A percentile compares a stretch with the other conserved stretches of the same genome.
These are phyloP conservation scores for Sporothrix dimorphospora DNA, from an alignment of 2,329 filamentous ascomycete genomes.

Conservation along the genomic window DNA sequence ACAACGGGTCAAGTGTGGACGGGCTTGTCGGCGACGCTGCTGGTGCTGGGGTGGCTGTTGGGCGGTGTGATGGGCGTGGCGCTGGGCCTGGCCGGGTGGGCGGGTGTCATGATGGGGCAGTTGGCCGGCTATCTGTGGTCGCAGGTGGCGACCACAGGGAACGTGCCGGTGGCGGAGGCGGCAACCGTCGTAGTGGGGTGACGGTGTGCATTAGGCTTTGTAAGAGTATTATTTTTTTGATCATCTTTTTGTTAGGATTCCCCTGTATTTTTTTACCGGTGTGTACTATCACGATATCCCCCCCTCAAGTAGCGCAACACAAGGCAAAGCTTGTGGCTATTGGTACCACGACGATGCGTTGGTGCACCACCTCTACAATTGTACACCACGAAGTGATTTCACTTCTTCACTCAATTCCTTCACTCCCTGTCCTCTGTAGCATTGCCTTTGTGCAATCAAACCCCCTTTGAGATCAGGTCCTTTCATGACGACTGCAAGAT, in stretches of 20 bases:
- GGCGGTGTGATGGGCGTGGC: constrained; percentile 26
- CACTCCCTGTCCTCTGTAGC: too few species aligned
- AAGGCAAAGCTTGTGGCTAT: neutral
- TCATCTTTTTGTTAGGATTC: constrained; percentile 8
- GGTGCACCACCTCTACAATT: neutral
- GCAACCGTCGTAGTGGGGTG: neutral
- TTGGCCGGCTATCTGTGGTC: constrained; percentile 22
- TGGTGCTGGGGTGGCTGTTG: constrained; percentile 29
- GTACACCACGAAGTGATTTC: neutral
- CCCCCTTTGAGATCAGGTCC: too few species aligned
- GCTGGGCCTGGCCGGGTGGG: constrained; percentile 25
- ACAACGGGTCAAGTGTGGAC: constrained; percentile 25
- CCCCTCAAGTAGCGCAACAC: neutral
- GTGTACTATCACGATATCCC: neutral
- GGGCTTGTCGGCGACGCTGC: constrained; percentile 28
- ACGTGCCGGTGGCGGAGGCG: neutral
- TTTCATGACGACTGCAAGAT: neutral
- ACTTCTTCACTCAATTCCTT: neutral
- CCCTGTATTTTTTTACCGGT: constrained; percentile 3
- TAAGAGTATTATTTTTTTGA: neutral
- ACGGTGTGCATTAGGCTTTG: neutral
- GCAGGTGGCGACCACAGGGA: neutral
- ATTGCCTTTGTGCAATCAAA: too few species aligned
- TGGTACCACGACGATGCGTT: neutral
- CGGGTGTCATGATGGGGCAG: constrained; percentile 24